phyloP scores from a whole-genome alignment of 2,329 filamentous ascomycete genomes.

The Neonectria hederae region DNA sequence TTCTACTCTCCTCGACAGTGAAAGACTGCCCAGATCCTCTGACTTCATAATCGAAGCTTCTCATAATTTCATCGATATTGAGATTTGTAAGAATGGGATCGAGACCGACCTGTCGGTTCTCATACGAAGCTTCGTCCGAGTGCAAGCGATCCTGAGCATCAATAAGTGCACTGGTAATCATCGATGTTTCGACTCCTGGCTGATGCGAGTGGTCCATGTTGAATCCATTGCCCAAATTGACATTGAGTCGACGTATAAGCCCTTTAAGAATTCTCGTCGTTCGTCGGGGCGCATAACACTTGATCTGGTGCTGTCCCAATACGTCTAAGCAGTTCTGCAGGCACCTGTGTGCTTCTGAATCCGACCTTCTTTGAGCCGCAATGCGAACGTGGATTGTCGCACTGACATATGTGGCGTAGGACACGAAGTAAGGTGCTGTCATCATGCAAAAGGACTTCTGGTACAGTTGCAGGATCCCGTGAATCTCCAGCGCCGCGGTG shows the following conservation, averaged over 20 bases:
- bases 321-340: constrained; percentile 55
- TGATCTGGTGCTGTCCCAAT: constrained; percentile 56
- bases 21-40: neutral
- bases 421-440: constrained; percentile 59
- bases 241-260: constrained; percentile 9
- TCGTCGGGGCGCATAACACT: constrained; percentile 22
- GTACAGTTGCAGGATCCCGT: constrained; percentile 53
- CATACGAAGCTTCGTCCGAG: neutral
- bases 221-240: neutral
- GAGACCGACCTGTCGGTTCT: neutral
- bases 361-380: constrained; percentile 53
- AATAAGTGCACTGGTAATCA: neutral
- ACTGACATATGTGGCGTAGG: constrained; percentile 63
- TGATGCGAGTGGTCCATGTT: neutral
- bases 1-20: neutral
- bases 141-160: no score
- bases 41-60: constrained; percentile 4
- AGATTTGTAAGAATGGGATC: neutral
- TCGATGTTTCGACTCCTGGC: neutral
- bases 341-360: constrained; percentile 50
- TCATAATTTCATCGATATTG: constrained; percentile 13
- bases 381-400: constrained; percentile 62
- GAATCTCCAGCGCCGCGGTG: constrained; percentile 54
- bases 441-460: constrained; percentile 53
- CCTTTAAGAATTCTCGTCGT: constrained; percentile 25